These are phyloP conservation scores for Salvia splendens DNA, from an alignment of 257 asterid species.

Conservation along the genomic window DNA sequence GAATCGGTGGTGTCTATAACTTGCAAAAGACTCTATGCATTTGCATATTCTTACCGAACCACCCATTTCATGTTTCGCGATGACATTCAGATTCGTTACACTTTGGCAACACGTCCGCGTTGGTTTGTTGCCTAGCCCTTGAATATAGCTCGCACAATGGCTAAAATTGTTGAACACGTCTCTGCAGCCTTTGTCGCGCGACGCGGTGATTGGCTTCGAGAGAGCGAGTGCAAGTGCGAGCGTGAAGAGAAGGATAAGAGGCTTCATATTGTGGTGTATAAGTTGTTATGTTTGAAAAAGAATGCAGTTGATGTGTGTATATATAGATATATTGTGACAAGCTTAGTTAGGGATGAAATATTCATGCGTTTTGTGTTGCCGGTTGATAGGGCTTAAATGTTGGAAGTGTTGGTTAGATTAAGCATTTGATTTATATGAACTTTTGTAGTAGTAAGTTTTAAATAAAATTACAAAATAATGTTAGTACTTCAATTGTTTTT, in stretches of 20 bases:
- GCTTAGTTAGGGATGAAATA: not conserved
- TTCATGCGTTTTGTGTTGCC: slow-evolving; percentile 23
- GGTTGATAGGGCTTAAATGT: not conserved
- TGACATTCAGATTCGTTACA: slow-evolving; percentile 21
- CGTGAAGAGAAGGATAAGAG: not conserved
- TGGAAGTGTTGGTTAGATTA: no score
- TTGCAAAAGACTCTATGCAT: slow-evolving; percentile 38
- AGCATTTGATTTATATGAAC: no score
- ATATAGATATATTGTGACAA: not conserved
- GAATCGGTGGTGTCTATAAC: slow-evolving; percentile 1
- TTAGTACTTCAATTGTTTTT: no score
- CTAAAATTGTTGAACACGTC: slow-evolving; percentile 35
- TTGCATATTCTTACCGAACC: slow-evolving; percentile 36
- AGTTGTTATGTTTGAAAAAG: not conserved
- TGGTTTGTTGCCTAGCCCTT: slow-evolving; percentile 22
- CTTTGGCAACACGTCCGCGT: slow-evolving; percentile 30
- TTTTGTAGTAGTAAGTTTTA: no score
- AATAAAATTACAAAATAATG: no score
- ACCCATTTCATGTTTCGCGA: slow-evolving; percentile 8
- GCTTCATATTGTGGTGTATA: not conserved
- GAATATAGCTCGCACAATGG: slow-evolving; percentile 22
- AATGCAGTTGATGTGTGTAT: not conserved
- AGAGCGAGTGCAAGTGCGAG: not conserved
- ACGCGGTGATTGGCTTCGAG: not conserved
- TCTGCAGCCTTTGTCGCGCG: slow-evolving; percentile 14